These are phyloP conservation scores for Aspergillus sp. DNA, from an alignment of 2,329 filamentous ascomycete species.

Conservation along the genomic window DNA sequence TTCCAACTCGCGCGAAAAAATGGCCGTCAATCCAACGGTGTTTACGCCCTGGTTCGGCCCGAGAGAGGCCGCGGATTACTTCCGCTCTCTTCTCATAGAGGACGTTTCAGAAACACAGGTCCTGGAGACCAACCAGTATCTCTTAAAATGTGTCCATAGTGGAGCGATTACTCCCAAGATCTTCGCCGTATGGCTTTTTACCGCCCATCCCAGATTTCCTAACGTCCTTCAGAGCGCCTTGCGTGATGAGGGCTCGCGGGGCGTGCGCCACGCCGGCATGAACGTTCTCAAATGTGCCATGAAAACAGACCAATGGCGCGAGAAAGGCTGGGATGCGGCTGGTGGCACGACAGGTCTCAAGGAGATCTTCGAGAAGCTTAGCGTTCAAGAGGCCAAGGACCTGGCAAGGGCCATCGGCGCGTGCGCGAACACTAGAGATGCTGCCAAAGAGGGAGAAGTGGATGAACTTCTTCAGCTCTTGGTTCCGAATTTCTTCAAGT, in stretches of 20 bases:
- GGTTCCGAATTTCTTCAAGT: neutral
- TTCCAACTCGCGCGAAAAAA: neutral
- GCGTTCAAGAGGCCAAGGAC: neutral
- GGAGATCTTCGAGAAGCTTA: slow-evolving; percentile 3
- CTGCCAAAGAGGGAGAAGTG: neutral
- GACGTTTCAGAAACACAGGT: neutral
- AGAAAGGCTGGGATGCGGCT: neutral
- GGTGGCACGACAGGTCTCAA: neutral
- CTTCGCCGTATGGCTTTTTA: neutral
- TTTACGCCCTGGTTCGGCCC: slow-evolving; percentile 4
- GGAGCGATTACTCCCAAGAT: neutral
- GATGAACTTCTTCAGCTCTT: neutral
- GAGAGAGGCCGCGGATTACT: neutral
- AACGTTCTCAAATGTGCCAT: neutral
- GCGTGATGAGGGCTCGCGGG: neutral
- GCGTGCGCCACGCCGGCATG: neutral
- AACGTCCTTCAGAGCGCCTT: neutral
- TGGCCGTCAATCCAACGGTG: neutral
- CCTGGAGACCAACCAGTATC: neutral
- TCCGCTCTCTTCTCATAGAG: neutral
- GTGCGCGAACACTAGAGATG: neutral
- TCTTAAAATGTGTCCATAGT: neutral
- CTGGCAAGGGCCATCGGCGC: slow-evolving; percentile 3
- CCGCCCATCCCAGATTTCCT: neutral
- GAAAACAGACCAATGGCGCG: neutral